These are phyloP conservation scores for Mortierella sp. DNA, from an alignment of 371 early-diverging fungal genomes.

Conservation along the genomic window DNA sequence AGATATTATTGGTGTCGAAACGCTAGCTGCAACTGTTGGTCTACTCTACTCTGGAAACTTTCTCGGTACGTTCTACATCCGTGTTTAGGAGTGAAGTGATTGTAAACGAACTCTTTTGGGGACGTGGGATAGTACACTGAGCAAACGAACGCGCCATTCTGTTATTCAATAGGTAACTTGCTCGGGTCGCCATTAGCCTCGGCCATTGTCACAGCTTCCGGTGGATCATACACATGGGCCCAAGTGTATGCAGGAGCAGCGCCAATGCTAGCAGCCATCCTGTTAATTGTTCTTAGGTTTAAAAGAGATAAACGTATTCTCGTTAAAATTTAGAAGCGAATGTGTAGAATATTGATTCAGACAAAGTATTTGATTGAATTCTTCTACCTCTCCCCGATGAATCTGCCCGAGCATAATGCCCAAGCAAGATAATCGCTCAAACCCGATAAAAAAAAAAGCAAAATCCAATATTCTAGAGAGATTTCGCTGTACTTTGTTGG, in stretches of 20 bases:
- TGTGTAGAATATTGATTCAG: too few relatives aligned
- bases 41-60: slow-evolving; percentile 60
- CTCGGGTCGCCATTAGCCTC: slow-evolving; percentile 57
- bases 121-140: too few relatives aligned
- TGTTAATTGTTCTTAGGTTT: slow-evolving; percentile 20
- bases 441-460: too few relatives aligned
- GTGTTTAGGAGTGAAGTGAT: background rate
- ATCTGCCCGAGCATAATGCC: too few relatives aligned
- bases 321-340: slow-evolving; percentile 9
- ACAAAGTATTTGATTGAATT: too few relatives aligned
- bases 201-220: slow-evolving; percentile 37
- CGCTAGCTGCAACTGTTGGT: slow-evolving; percentile 63
- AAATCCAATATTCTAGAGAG: too few relatives aligned
- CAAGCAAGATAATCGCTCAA: too few relatives aligned
- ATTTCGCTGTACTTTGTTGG: too few relatives aligned
- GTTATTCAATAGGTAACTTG: slow-evolving; percentile 36
- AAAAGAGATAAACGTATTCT: slow-evolving; percentile 11
- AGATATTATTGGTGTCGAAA: slow-evolving; percentile 61
- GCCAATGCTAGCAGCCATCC: slow-evolving; percentile 12
- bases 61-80: slow-evolving; percentile 26
- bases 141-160: too few relatives aligned
- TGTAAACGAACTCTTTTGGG: background rate
- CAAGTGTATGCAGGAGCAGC: slow-evolving; percentile 27
- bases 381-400: too few relatives aligned
- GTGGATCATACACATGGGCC: slow-evolving; percentile 26